These are phyloP conservation scores for Mycena kentingensis DNA, from an alignment of 768 basidiomycete genomes.

Conservation along the genomic window DNA sequence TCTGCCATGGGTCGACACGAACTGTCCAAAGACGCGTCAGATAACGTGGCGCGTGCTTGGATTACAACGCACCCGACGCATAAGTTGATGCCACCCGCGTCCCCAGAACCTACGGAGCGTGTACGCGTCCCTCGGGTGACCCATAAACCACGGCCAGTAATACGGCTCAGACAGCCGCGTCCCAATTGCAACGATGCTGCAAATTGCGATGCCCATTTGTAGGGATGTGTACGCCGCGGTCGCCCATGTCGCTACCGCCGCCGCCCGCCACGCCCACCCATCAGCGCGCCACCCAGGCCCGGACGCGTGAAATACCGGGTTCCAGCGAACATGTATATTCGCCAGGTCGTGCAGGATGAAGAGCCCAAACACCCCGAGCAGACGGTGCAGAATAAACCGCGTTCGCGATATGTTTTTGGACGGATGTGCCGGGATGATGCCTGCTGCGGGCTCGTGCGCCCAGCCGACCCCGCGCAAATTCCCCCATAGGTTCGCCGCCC, in stretches of 20 bases:
- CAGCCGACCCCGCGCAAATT: constrained; percentile 34
- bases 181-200: constrained; percentile 28
- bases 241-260: constrained; percentile 17
- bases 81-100: constrained; percentile 30
- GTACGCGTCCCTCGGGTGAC: constrained; percentile 35
- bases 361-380: constrained; percentile 10
- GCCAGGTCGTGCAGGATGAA: constrained; percentile 27
- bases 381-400: constrained; percentile 25
- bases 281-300: constrained; percentile 11
- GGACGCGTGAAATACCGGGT: constrained; percentile 19
- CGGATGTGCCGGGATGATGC: constrained; percentile 24
- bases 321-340: constrained; percentile 21
- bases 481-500: constrained; percentile 26
- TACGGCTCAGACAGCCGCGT: constrained; percentile 31
- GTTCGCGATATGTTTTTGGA: constrained; percentile 12
- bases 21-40: constrained; percentile 17
- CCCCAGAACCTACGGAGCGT: constrained; percentile 44
- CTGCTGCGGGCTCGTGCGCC: constrained; percentile 27
- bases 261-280: constrained; percentile 11
- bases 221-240: constrained; percentile 6
- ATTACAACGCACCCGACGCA: constrained; percentile 6
- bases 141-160: constrained; percentile 44
- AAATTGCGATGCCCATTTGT: constrained; percentile 8
- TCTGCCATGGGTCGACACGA: constrained; percentile 30
- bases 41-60: neutral